Evolutionary conservation across 768 basidiomycete genomes (phyloP).

Genomic region (Phaeotremella fagi): DNA sequence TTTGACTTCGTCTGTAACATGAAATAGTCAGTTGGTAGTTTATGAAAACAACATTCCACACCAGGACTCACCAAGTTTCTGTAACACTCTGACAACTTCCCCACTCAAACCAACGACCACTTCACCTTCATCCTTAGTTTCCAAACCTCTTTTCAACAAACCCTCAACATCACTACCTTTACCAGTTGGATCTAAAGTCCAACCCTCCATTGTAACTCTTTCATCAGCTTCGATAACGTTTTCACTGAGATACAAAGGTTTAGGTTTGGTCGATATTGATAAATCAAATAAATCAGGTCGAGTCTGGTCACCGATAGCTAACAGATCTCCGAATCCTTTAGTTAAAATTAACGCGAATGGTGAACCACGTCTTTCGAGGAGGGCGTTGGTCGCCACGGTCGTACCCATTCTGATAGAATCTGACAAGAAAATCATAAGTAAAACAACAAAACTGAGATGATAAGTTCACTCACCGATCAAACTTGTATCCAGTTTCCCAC

Average conservation of each 20-base stretch:
- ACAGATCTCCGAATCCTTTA: slow-evolving; percentile 24
- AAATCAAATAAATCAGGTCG: slow-evolving; percentile 30
- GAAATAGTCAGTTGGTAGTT: background rate
- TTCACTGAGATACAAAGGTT: slow-evolving; percentile 10
- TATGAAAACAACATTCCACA: background rate
- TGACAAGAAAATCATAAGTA: background rate
- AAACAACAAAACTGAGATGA: background rate
- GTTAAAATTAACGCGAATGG: slow-evolving; percentile 21
- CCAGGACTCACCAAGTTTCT: slow-evolving; percentile 15
- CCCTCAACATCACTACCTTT: background rate
- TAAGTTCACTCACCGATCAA: slow-evolving; percentile 15
- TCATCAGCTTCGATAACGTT: slow-evolving; percentile 21
- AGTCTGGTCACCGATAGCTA: slow-evolving; percentile 25
- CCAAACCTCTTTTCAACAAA: background rate
- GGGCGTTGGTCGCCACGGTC: slow-evolving; percentile 21
- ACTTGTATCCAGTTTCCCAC: slow-evolving; percentile 23
- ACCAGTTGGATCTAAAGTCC: slow-evolving; percentile 14
- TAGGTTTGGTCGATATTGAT: slow-evolving; percentile 13
- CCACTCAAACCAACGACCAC: slow-evolving; percentile 18
- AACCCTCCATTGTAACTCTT: slow-evolving; percentile 36
- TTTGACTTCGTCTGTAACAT: slow-evolving; percentile 53
- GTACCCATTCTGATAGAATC: slow-evolving; percentile 21
- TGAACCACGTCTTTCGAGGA: slow-evolving; percentile 24
- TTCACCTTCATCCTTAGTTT: background rate
- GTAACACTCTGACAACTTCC: slow-evolving; percentile 16